Evolutionary conservation across 345 rosid genomes (phyloP), one percentile per base, ranked within the genome.

Genomic region (Toxicodendron radicans): DNA sequence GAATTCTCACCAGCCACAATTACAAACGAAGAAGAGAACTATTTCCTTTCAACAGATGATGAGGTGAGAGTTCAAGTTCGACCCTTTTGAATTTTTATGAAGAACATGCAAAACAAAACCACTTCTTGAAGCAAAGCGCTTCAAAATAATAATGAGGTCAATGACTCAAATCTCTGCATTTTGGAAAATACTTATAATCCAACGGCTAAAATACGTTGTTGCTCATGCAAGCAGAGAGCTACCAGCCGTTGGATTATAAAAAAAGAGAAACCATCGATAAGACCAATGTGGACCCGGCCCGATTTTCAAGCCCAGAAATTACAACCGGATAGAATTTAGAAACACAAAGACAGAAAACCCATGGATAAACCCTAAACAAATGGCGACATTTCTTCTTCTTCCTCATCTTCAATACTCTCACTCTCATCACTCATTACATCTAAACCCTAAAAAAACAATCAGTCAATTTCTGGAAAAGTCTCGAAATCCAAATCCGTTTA

Each of bases 361-460:
- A 27, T 27, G 86, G 89, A 86, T 84, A 85, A 88, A 84, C 90
- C 89, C 82, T 71, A 53, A 54, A 77, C 53, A 68, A 54, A 90
- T 89, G 96, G 92, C 93, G 73, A 79, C 87, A 13, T 79, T 85
- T 81, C 86, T 82, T 76, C 85, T 79, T 46, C 82, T 82, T 72
- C 89, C 92, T 57, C 77, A 82, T 61, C 66, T 61, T 33, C 75
- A 30, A 20, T 41, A 24, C 77, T 76, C 72, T 68, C 63, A 43
- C 32, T 73, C 80, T 77, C 75, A 72, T 68, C 63, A 35, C 33
- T 73, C 80, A 3, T 73, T 78, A n/a, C 46, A 67, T 58, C 45
- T 66, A 32, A 80, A 45, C 46, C 80, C 76, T 66, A 52, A 59
- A 38, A 73, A 72, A 66, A 32, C 76, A 8, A 63, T 4, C n/a